phyloP scores from a whole-genome alignment of 108 stramenopile species.

The Skeletonema costatum region DNA sequence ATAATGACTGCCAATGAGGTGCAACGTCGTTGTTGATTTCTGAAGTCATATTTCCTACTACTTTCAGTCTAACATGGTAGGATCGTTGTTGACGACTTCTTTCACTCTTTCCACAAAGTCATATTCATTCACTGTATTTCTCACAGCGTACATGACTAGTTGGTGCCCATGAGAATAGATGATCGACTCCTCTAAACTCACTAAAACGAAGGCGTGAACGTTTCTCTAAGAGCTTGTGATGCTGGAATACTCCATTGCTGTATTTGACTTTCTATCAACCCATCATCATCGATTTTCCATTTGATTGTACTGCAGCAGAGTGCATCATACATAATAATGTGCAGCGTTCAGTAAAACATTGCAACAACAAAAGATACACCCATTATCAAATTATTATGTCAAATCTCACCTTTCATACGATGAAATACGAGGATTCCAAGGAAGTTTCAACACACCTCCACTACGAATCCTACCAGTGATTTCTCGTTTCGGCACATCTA shows the following conservation, averaged over 20 bases:
- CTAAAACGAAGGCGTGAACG: slow-evolving; percentile 47
- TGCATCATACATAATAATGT: neutral
- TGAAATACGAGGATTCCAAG: slow-evolving; percentile 51
- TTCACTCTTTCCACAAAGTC: too few relatives aligned
- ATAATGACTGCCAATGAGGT: too few relatives aligned
- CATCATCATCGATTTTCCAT: slow-evolving; percentile 48
- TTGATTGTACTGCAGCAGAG: slow-evolving; percentile 16
- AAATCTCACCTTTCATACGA: slow-evolving; percentile 48
- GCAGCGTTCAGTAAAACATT: neutral
- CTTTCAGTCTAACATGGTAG: too few relatives aligned
- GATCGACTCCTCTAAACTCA: too few relatives aligned
- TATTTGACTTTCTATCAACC: slow-evolving; percentile 47
- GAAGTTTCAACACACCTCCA: slow-evolving; percentile 51
- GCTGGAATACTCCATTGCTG: slow-evolving; percentile 59
- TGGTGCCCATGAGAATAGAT: too few relatives aligned
- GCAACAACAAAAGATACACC: neutral
- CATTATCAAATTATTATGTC: neutral
- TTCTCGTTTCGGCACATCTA: slow-evolving; percentile 16
- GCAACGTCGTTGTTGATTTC: too few relatives aligned
- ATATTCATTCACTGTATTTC: too few relatives aligned
- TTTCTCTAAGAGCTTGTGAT: slow-evolving; percentile 51
- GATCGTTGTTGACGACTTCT: too few relatives aligned
- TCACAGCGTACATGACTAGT: too few relatives aligned
- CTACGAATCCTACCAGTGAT: slow-evolving; percentile 51
- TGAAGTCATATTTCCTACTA: too few relatives aligned